phyloP scores from a whole-genome alignment of 176 grass and related monocot genomes.

The Bothriochloa decipiens region DNA sequence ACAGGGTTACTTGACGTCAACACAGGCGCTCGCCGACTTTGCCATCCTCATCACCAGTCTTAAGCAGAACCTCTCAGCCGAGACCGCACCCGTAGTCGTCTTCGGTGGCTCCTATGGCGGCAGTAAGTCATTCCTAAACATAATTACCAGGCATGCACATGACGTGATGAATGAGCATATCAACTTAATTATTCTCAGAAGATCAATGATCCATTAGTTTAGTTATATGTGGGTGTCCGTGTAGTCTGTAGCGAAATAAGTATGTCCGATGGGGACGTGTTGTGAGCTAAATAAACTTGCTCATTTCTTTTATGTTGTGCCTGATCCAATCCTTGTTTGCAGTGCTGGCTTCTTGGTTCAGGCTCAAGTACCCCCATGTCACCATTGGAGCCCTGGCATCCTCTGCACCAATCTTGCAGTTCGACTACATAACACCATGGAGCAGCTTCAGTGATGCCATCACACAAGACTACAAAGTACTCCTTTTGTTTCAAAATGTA shows the following conservation, averaged over 20 bases:
- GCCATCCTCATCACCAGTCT: constrained; percentile 82
- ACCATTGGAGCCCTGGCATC: constrained; percentile 80
- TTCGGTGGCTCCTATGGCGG: constrained; percentile 93
- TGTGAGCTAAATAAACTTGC: background rate
- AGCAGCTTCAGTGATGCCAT: constrained; percentile 80
- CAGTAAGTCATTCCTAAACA: constrained; percentile 56
- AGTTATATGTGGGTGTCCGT: too few relatives aligned
- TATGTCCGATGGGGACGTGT: too few relatives aligned
- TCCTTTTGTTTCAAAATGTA: background rate
- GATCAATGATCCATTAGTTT: too few relatives aligned
- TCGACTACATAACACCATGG: constrained; percentile 78
- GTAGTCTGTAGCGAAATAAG: too few relatives aligned
- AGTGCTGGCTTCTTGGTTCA: constrained; percentile 89
- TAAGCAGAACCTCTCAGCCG: constrained; percentile 77
- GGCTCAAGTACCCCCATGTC: constrained; percentile 90
- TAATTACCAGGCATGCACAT: background rate
- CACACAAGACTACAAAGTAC: constrained; percentile 80
- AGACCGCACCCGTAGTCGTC: constrained; percentile 75
- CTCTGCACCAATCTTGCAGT: constrained; percentile 82
- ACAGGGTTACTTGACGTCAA: constrained; percentile 84
- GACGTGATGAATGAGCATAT: too few relatives aligned
- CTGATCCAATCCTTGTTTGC: constrained; percentile 16
- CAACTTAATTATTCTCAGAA: too few relatives aligned
- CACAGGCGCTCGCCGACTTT: constrained; percentile 92
- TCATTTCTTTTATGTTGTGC: background rate